Conservation (phyloP, 2,329 filamentous ascomycete species). For the Cordyceps cateniannulata region DNA sequence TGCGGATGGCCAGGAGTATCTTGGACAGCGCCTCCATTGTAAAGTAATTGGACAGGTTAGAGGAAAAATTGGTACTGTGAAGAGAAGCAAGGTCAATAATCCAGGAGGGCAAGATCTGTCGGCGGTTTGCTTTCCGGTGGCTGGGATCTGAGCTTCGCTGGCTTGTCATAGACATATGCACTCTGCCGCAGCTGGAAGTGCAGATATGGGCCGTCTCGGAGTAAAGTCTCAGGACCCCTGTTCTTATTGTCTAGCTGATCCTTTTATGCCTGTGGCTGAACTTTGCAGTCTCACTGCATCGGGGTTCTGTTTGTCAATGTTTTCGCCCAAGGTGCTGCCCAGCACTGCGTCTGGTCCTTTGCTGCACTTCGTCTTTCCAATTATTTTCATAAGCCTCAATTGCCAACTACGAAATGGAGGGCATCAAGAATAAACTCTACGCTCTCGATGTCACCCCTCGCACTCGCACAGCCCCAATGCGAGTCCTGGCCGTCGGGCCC, state of each 20-base stretch:
- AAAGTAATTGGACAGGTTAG: neutral
- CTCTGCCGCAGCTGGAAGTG: neutral
- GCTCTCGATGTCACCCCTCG: neutral
- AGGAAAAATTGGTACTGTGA: too few relatives aligned
- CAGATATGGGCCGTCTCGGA: too few relatives aligned
- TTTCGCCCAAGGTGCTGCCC: neutral
- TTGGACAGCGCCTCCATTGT: neutral
- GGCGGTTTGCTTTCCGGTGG: neutral
- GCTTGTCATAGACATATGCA: neutral
- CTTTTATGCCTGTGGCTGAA: too few relatives aligned
- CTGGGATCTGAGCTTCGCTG: neutral
- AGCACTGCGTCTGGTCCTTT: neutral
- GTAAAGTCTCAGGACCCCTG: too few relatives aligned
- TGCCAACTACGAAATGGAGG: neutral
- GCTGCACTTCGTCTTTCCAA: too few relatives aligned
- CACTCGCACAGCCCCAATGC: neutral
- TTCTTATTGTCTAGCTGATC: too few relatives aligned
- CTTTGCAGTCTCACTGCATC: too few relatives aligned
- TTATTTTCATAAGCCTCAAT: too few relatives aligned
- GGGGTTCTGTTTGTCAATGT: neutral
- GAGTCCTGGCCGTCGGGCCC: constrained; percentile 5
- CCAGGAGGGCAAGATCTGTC: neutral
- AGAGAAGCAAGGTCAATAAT: neutral
- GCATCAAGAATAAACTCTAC: neutral
- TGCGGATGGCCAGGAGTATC: neutral